Evolutionary conservation across 169 alveolate species (phyloP), one percentile per base, ranked within the genome.

Genomic region (Cryptosporidium xiaoi): DNA sequence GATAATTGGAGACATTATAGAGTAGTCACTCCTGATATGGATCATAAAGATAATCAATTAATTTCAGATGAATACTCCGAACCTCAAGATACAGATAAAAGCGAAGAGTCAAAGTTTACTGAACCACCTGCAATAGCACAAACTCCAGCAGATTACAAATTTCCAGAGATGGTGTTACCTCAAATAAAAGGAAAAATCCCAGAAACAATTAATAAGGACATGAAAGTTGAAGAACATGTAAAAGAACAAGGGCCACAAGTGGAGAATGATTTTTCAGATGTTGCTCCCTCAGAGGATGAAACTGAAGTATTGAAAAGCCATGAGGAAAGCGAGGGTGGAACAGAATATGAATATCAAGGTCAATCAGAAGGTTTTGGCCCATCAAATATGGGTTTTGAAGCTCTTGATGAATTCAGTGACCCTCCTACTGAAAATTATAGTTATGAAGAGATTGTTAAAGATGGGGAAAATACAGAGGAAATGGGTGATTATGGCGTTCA

Each of bases 351-450:
- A 53, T 69, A 33, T 33, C 33, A 16, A 48, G 82, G 64, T 2
- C 56, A n/a, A 18, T 69, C 83, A 33, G 83, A 69, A 55, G 83
- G 83, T 20, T 69, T 69, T 53, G 83, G 83, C 24, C 83, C 83
- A 16, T 53, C 83, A 5, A 64, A 69, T 56, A 69, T 69, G 20
- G 83, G 83, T 15, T 69, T 51, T 55, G 83, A 69, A 55, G 66
- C 56, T 0, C 12, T 69, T n/a, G 36, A 34, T 51, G 83, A 69
- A 33, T 51, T 29, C 1, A 2, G 40, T 15, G 67, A 69, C 1
- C 83, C 66, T 33, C 27, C 18, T 31, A 60, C 7, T 33, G 71
- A 77, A 36, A 56, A 64, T 27, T 77, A 56, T 46, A 77, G 71
- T 44, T 60, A 77, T 53, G 33, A 20, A 2, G 71, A 77, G 13